Conservation (phyloP, 257 asterid species). For the Ajuga chamaepitys region DNA sequence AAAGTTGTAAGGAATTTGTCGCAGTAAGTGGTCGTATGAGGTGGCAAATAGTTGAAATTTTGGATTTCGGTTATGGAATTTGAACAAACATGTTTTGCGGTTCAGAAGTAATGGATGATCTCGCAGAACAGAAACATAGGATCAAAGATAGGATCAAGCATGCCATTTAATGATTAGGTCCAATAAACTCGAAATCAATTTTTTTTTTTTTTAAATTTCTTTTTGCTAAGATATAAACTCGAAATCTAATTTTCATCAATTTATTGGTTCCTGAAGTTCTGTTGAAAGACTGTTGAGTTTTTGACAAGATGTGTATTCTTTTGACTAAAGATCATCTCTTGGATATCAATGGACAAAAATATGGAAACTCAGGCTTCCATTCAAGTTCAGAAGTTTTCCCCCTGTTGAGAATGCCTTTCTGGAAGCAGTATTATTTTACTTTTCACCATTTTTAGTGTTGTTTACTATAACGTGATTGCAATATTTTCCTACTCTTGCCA, state of each 20-base stretch:
- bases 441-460: slow-evolving; percentile 9
- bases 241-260: not conserved
- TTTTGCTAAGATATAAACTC: too few species aligned
- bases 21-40: not conserved
- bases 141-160: not conserved
- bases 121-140: not conserved
- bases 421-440: not conserved
- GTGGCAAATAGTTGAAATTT: not conserved
- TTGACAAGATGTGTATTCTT: not conserved
- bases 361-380: not conserved
- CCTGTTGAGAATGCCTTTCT: not conserved
- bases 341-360: not conserved
- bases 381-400: not conserved
- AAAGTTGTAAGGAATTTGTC: not conserved
- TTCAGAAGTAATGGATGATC: not conserved
- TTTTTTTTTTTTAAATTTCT: too few species aligned
- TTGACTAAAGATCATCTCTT: not conserved
- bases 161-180: not conserved
- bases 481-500: not conserved
- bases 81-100: not conserved
- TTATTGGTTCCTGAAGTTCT: not conserved
- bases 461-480: not conserved
- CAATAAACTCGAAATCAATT: not conserved
- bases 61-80: slow-evolving; percentile 3
- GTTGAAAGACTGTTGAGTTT: not conserved